Conservation (phyloP, 345 rosid genomes). For the Citrus medica region DNA sequence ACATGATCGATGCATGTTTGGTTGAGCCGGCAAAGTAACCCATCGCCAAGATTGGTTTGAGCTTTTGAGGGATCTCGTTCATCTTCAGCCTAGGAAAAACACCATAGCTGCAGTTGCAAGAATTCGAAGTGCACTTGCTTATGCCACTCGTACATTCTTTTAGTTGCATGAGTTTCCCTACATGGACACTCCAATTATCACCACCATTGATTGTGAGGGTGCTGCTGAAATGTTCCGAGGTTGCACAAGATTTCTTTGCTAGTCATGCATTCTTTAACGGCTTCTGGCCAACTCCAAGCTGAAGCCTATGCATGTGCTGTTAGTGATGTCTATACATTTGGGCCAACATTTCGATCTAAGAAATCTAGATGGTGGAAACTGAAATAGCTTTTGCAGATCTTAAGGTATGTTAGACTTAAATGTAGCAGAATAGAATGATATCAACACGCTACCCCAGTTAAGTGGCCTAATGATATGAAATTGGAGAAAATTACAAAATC, state of each 20-base stretch:
- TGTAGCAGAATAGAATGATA: background rate
- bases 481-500: no score
- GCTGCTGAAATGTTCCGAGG: constrained; percentile 98
- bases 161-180: constrained; percentile 65
- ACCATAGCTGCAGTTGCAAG: constrained; percentile 85
- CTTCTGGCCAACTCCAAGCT: constrained; percentile 90
- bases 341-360: constrained; percentile 95
- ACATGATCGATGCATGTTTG: constrained; percentile 47
- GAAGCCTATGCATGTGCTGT: constrained; percentile 83
- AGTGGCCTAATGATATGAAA: no score
- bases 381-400: constrained; percentile 76
- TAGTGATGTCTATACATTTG: constrained; percentile 78
- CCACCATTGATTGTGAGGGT: constrained; percentile 94
- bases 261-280: constrained; percentile 88
- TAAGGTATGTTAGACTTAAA: constrained; percentile 40
- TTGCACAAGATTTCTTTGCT: constrained; percentile 59
- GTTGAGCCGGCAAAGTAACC: constrained; percentile 77
- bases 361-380: constrained; percentile 98
- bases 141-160: constrained; percentile 81
- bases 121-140: constrained; percentile 82
- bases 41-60: constrained; percentile 62
- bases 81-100: constrained; percentile 76
- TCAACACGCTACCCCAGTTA: no score
- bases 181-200: constrained; percentile 75
- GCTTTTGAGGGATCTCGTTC: constrained; percentile 65